Evolutionary conservation across 2,329 filamentous ascomycete species (phyloP).

Genomic region (Didymella lethalis): DNA sequence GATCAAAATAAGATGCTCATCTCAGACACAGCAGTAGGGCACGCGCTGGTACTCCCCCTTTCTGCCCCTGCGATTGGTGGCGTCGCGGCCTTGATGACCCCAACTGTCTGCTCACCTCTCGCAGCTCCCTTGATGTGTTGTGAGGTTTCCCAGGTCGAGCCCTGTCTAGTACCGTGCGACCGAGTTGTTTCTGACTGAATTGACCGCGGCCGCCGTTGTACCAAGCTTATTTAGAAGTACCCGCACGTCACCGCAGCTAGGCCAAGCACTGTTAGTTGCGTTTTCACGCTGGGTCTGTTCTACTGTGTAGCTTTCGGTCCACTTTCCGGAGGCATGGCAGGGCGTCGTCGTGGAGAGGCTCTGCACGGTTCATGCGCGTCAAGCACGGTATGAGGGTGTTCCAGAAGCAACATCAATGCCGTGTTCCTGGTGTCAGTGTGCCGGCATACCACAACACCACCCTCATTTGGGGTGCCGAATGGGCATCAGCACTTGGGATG

Average conservation of each 20-base stretch:
- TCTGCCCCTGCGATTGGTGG: conserved; percentile 8
- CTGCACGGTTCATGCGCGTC: conserved; percentile 3
- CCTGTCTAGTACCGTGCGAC: conserved; percentile 15
- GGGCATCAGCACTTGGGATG: conserved; percentile 16
- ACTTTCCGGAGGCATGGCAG: conserved; percentile 10
- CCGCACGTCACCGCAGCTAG: conserved; percentile 13
- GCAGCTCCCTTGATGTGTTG: conserved; percentile 3
- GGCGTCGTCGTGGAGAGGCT: conserved; percentile 11
- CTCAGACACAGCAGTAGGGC: conserved; percentile 16
- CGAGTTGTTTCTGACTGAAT: conserved; percentile 13
- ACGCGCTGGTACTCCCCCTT: conserved; percentile 2
- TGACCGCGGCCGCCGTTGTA: conserved; percentile 15
- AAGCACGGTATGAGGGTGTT: conserved; percentile 5
- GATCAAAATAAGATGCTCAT: conserved; percentile 12
- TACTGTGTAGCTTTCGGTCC: background rate
- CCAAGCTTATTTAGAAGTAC: conserved; percentile 10
- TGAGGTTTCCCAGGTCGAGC: conserved; percentile 8
- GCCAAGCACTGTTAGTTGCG: conserved; percentile 5
- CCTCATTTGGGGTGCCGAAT: conserved; percentile 7
- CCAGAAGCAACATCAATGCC: conserved; percentile 15
- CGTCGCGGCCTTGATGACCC: conserved; percentile 1
- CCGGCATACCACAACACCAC: background rate
- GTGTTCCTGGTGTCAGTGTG: conserved; percentile 13
- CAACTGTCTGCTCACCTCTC: conserved; percentile 4
- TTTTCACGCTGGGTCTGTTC: conserved; percentile 1